Evolutionary conservation across 2,329 filamentous ascomycete species (phyloP).

Genomic region (Cordyceps cateniannulata): DNA sequence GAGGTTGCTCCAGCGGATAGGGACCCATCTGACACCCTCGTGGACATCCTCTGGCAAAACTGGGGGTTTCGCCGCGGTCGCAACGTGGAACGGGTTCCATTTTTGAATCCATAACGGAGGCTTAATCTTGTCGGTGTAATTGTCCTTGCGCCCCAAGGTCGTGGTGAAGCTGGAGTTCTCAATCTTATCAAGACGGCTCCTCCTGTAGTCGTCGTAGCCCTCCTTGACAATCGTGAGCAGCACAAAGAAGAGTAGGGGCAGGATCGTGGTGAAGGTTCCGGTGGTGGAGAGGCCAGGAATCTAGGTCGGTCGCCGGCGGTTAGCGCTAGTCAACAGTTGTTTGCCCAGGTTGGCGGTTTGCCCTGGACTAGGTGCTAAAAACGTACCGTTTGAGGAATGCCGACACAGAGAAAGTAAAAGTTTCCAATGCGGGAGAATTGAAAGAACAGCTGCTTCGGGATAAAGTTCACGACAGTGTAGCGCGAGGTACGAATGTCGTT

Average conservation of each 20-base stretch:
- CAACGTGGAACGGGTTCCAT: conserved; percentile 28
- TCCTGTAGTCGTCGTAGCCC: conserved; percentile 76
- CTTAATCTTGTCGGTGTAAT: conserved; percentile 23
- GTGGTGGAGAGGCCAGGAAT: conserved; percentile 70
- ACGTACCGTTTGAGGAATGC: conserved; percentile 65
- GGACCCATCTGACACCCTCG: conserved; percentile 46
- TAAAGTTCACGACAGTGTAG: conserved; percentile 77
- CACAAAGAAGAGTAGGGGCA: conserved; percentile 71
- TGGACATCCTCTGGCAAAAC: conserved; percentile 53
- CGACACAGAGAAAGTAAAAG: conserved; percentile 80
- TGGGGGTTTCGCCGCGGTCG: conserved; percentile 23
- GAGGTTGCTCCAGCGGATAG: conserved; percentile 38
- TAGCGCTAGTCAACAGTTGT: neutral
- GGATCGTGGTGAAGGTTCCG: conserved; percentile 66
- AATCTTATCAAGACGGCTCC: conserved; percentile 72
- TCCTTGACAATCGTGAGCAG: conserved; percentile 77
- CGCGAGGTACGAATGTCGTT: conserved; percentile 73
- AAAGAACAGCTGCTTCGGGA: conserved; percentile 77
- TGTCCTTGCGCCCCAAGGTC: conserved; percentile 35
- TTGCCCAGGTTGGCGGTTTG: conserved; percentile 25
- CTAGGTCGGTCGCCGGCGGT: conserved; percentile 15
- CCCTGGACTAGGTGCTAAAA: neutral
- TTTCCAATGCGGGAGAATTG: conserved; percentile 84
- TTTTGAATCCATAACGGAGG: conserved; percentile 19
- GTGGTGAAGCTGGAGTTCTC: conserved; percentile 59